phyloP scores from a whole-genome alignment of 2,329 filamentous ascomycete genomes.

The Blastomyces parvus region DNA sequence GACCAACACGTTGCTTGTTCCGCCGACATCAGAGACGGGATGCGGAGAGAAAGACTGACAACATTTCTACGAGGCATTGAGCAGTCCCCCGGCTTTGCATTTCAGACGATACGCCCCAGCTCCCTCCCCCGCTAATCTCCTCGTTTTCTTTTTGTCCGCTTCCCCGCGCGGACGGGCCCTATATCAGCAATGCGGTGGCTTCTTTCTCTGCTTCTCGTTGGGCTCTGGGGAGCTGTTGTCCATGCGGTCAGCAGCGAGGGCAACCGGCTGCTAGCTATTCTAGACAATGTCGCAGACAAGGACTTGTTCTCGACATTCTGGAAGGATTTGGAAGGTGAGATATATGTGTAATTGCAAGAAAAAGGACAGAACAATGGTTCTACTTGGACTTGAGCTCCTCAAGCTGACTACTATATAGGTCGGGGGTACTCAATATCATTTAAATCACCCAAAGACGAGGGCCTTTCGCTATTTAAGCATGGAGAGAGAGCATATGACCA shows the following conservation, averaged over 20 bases:
- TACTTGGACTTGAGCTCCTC: not conserved
- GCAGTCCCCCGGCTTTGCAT: conserved; percentile 1
- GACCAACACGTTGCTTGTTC: conserved; percentile 38
- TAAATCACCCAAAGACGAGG: conserved; percentile 72
- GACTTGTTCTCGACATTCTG: conserved; percentile 70
- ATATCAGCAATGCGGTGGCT: conserved; percentile 60
- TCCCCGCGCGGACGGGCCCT: conserved; percentile 24
- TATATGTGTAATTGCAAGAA: not conserved
- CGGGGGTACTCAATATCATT: conserved; percentile 75
- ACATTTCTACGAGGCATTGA: not conserved
- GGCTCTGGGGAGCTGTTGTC: conserved; percentile 40
- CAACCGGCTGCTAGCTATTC: conserved; percentile 69
- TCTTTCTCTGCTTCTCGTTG: conserved; percentile 59
- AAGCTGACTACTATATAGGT: conserved; percentile 40
- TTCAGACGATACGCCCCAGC: not conserved
- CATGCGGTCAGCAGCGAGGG: conserved; percentile 72
- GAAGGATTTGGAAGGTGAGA: conserved; percentile 39
- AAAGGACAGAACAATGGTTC: not conserved
- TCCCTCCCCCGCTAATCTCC: conserved; percentile 13
- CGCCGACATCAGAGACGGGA: not conserved
- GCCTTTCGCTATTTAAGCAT: conserved; percentile 68
- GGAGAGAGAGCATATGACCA: conserved; percentile 89
- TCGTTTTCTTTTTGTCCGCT: conserved; percentile 18
- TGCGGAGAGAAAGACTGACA: not conserved
- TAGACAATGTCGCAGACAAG: conserved; percentile 76